Evolutionary conservation across 148 eudicot genomes (phyloP).

Genomic region (Polygonum aviculare): DNA sequence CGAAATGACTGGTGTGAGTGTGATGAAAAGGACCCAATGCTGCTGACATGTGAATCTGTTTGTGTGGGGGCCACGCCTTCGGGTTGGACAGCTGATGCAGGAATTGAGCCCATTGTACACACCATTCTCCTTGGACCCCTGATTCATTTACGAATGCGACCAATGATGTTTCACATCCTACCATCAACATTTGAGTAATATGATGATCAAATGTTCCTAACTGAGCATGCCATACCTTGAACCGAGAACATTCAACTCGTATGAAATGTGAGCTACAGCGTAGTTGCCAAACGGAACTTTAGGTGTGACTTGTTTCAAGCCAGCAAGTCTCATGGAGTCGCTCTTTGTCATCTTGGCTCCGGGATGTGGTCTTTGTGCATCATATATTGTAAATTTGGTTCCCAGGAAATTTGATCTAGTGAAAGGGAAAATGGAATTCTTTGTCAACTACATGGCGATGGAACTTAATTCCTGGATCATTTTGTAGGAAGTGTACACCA

Average conservation of each 20-base stretch:
- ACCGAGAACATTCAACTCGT: constrained; percentile 66
- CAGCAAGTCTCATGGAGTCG: constrained; percentile 36
- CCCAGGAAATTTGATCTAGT: constrained; percentile 67
- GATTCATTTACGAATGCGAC: not conserved
- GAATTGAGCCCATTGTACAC: constrained; percentile 51
- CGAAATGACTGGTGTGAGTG: constrained; percentile 34
- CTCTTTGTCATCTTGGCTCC: constrained; percentile 52
- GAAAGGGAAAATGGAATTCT: not conserved
- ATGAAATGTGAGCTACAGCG: constrained; percentile 64
- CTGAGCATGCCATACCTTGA: constrained; percentile 31
- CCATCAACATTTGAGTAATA: not conserved
- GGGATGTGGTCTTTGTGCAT: constrained; percentile 45
- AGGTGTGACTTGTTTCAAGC: constrained; percentile 40
- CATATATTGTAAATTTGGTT: constrained; percentile 60
- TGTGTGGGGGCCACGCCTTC: constrained; percentile 64
- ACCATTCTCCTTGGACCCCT: constrained; percentile 85
- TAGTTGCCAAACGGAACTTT: constrained; percentile 34
- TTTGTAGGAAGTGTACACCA: constrained; percentile 6
- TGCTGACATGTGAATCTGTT: constrained; percentile 35
- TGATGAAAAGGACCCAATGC: constrained; percentile 25
- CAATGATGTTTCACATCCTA: not conserved
- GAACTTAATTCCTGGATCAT: not conserved
- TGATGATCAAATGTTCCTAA: not conserved
- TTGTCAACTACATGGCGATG: not conserved
- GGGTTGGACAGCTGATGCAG: constrained; percentile 55